A percentile compares a stretch with the other conserved stretches of the same genome.
Conservation (phyloP, 2,329 filamentous ascomycete genomes). For the Aspergillus fructus region DNA sequence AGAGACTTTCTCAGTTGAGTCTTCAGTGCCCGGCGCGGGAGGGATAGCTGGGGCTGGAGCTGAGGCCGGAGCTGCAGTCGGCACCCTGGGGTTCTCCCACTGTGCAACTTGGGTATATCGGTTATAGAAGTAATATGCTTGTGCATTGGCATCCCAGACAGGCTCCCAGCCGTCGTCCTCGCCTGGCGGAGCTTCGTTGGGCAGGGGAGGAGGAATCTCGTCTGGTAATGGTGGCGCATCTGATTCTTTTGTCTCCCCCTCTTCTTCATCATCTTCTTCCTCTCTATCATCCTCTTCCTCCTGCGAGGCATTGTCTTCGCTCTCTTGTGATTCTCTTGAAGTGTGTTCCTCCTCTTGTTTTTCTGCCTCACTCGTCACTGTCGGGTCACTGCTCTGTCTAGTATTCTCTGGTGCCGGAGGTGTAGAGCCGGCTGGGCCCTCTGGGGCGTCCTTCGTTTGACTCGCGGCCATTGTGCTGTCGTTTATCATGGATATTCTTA, state of each 20-base stretch:
- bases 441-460: not conserved
- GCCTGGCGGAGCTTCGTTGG: conserved; percentile 52
- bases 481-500: not conserved
- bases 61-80: conserved; percentile 36
- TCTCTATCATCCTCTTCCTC: not conserved
- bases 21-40: conserved; percentile 23
- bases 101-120: conserved; percentile 72
- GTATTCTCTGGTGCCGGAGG: not conserved
- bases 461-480: not conserved
- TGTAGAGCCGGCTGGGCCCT: not conserved
- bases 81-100: conserved; percentile 83
- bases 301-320: not conserved
- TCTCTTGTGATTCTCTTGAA: not conserved
- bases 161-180: conserved; percentile 75
- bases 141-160: conserved; percentile 68
- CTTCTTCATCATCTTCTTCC: conserved; percentile 16
- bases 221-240: conserved; percentile 42
- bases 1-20: conserved; percentile 27
- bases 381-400: not conserved
- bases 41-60: not conserved
- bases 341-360: not conserved
- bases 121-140: conserved; percentile 83
- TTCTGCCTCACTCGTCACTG: not conserved
- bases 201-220: conserved; percentile 50
- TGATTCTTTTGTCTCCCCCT: conserved; percentile 16